Percentiles rank a stretch among this genome's conserved stretches.
Evolutionary conservation across 1,139 yeast genomes (phyloP).

Genomic region (Wickerhamiella infanticola): DNA sequence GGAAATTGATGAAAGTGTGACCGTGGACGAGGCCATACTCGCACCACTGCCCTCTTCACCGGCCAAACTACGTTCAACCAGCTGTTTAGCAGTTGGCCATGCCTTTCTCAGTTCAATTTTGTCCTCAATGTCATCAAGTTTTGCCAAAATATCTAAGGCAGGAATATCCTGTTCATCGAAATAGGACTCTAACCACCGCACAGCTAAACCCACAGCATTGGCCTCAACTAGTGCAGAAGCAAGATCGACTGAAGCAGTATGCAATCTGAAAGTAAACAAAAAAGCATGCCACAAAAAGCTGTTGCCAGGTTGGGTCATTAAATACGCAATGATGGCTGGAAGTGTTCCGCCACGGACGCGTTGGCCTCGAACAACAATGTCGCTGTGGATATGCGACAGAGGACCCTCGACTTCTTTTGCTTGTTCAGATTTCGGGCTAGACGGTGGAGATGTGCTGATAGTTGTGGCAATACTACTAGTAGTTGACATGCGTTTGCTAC

Average conservation of each 20-base stretch:
- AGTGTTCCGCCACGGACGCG: conserved; percentile 14
- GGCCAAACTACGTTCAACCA: conserved; percentile 2
- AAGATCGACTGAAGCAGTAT: conserved; percentile 53
- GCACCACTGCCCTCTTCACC: neutral
- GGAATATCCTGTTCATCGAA: conserved; percentile 58
- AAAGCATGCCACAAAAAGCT: conserved; percentile 30
- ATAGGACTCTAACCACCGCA: conserved; percentile 75
- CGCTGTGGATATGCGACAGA: conserved; percentile 4
- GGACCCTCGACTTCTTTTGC: conserved; percentile 10
- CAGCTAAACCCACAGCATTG: conserved; percentile 39
- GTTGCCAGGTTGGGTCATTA: conserved; percentile 3
- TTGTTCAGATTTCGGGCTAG: conserved; percentile 30
- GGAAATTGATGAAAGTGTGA: neutral
- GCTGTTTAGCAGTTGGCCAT: conserved; percentile 6
- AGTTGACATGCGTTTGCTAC: neutral
- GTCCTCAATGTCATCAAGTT: conserved; percentile 49
- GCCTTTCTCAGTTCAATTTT: conserved; percentile 15
- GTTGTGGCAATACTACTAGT: neutral
- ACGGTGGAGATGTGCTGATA: neutral
- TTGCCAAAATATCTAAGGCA: conserved; percentile 50
- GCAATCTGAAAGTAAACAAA: conserved; percentile 64
- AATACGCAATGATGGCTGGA: conserved; percentile 12
- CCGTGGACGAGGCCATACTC: neutral
- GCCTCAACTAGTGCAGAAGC: conserved; percentile 38
- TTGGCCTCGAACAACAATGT: conserved; percentile 10